These are phyloP conservation scores for Tilletia setariae DNA, from an alignment of 1,284 basidiomycete species.

Conservation along the genomic window DNA sequence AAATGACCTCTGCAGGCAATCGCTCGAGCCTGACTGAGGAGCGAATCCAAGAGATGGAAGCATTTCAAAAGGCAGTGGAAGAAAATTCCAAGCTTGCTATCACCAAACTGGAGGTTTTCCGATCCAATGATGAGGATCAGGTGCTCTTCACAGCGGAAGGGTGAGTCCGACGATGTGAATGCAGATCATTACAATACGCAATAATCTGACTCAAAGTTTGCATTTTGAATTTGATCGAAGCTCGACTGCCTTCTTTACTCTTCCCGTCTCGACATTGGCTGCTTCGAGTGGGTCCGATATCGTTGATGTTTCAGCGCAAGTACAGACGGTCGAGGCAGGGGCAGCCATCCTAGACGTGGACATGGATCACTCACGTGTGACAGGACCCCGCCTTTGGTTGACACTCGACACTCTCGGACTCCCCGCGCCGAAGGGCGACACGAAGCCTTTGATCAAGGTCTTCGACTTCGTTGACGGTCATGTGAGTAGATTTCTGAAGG, in stretches of 20 bases:
- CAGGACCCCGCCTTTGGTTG: background rate
- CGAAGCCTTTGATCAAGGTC: no score
- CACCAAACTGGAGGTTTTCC: conserved; percentile 30
- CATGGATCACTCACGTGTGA: background rate
- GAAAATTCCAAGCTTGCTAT: conserved; percentile 34
- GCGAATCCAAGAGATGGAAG: conserved; percentile 13
- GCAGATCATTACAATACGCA: background rate
- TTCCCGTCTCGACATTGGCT: conserved; percentile 26
- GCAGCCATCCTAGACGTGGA: background rate
- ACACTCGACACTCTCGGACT: background rate
- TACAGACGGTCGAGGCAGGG: background rate
- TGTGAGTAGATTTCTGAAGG: no score
- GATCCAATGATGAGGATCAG: conserved; percentile 23
- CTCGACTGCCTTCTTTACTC: conserved; percentile 37
- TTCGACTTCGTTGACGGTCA: no score
- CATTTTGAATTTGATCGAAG: background rate
- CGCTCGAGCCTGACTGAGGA: conserved; percentile 23
- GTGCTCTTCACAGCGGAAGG: conserved; percentile 41
- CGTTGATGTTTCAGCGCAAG: background rate
- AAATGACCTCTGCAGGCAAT: conserved; percentile 5
- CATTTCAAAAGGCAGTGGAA: conserved; percentile 5
- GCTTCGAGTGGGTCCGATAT: background rate
- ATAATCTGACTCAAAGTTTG: background rate
- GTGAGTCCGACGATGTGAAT: background rate
- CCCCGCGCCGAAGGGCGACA: no score